Conservation (phyloP, 768 basidiomycete genomes). For the Baorangia bicolor region DNA sequence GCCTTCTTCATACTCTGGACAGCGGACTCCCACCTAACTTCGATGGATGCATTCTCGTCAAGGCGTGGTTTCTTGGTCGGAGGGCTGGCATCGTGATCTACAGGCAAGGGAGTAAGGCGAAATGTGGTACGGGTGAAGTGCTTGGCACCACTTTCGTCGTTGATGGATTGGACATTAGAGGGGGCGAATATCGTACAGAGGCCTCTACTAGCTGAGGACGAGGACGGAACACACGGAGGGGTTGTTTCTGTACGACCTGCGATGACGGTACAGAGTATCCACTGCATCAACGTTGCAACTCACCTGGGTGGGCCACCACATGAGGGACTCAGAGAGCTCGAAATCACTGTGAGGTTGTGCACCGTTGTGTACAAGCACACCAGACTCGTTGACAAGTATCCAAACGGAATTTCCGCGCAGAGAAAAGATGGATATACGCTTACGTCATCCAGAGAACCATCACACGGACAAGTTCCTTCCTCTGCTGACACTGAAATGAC, state of each 20-base stretch:
- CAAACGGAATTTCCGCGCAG: slow-evolving; percentile 51
- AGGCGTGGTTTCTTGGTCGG: slow-evolving; percentile 48
- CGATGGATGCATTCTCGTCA: slow-evolving; percentile 26
- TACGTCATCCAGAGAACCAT: too few species aligned
- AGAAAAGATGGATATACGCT: too few species aligned
- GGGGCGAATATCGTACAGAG: slow-evolving; percentile 31
- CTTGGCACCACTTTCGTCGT: slow-evolving; percentile 31
- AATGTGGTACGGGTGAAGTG: slow-evolving; percentile 47
- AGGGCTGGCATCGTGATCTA: slow-evolving; percentile 25
- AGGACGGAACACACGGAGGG: slow-evolving; percentile 28
- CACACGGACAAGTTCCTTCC: slow-evolving; percentile 46
- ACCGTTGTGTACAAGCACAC: slow-evolving; percentile 36
- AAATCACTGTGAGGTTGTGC: slow-evolving; percentile 26
- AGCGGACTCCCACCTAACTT: slow-evolving; percentile 48
- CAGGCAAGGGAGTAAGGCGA: slow-evolving; percentile 6
- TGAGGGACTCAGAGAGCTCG: slow-evolving; percentile 16
- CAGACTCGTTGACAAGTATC: slow-evolving; percentile 48
- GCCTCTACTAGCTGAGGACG: slow-evolving; percentile 25
- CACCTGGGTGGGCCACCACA: slow-evolving; percentile 79
- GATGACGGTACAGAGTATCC: slow-evolving; percentile 5
- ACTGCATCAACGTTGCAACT: slow-evolving; percentile 10
- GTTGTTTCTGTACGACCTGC: slow-evolving; percentile 28
- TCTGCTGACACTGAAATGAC: slow-evolving; percentile 50
- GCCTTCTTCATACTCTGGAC: slow-evolving; percentile 44
- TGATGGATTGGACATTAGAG: slow-evolving; percentile 42